A percentile compares a stretch with the other conserved stretches of the same genome.
These are phyloP conservation scores for Vachellia pachyceras DNA, from an alignment of 306 rosid genomes.

Conservation along the genomic window DNA sequence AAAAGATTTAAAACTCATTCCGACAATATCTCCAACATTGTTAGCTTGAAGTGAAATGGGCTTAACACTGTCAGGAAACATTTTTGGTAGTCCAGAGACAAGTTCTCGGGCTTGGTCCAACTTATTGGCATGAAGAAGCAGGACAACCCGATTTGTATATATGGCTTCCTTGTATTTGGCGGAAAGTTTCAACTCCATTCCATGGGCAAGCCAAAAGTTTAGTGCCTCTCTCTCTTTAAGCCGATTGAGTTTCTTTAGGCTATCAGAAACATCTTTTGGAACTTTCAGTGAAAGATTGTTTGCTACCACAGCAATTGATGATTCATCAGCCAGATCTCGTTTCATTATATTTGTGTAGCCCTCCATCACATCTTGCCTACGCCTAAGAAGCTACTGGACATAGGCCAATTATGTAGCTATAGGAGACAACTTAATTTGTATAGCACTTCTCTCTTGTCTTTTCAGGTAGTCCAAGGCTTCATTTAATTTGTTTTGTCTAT, in stretches of 20 bases:
- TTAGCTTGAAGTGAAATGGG: constrained; percentile 83
- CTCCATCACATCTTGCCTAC: constrained; percentile 69
- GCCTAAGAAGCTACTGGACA: constrained; percentile 93
- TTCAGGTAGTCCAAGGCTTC: constrained; percentile 79
- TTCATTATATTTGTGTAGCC: constrained; percentile 70
- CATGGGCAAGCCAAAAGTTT: constrained; percentile 68
- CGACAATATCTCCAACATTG: no score
- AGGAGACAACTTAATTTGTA: constrained; percentile 88
- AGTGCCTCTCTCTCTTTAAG: constrained; percentile 81
- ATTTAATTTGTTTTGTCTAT: constrained; percentile 88
- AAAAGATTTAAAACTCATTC: no score
- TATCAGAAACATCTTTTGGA: constrained; percentile 92
- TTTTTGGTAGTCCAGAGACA: constrained; percentile 69
- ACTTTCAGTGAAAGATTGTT: constrained; percentile 87
- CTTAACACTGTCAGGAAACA: constrained; percentile 79
- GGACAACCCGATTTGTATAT: constrained; percentile 80
- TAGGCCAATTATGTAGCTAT: constrained; percentile 92
- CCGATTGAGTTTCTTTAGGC: constrained; percentile 88
- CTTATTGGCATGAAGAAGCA: constrained; percentile 91
- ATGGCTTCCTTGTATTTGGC: constrained; percentile 74
- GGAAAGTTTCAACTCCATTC: constrained; percentile 79
- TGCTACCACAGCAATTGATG: constrained; percentile 88
- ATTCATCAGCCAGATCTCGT: constrained; percentile 81
- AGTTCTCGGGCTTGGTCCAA: constrained; percentile 96
- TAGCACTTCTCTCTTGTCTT: constrained; percentile 61